Evolutionary conservation across 2,329 filamentous ascomycete genomes (phyloP), one percentile per base, ranked within the genome.

Genomic region (Acephala macrosclerotiorum): DNA sequence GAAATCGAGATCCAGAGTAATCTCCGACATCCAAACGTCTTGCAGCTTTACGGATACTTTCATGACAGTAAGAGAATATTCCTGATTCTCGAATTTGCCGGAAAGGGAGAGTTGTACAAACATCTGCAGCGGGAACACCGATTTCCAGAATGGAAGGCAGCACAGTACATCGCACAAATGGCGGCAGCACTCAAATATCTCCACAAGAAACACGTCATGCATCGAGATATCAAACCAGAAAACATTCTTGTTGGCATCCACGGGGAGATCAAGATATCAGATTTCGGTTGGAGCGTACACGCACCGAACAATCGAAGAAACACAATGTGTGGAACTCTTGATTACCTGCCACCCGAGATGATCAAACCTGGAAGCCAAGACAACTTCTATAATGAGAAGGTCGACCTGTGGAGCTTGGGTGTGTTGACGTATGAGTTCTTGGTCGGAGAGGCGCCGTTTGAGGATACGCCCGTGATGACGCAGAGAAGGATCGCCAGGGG

Each of bases 271-370:
- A 99, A 99, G 80, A 94, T 99, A 75, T 96, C 93, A 4, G 96
- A 99, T 79, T 99, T 98, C 76, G 95, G 96, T 58, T 99, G 96
- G 96, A 96, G 92, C 77, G 96, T 98, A 3, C 96, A 99, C 79
- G 96, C 96, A 5, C 96, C 96, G 33, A 97, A 97, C 80, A 96
- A 95, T 81, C 85, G 96, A 72, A 87, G 96, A 68, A 91, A 94
- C 76, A 99, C 96, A 63, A 94, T 98, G 88, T 99, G 96, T 78
- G 96, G 96, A 69, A 99, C 96, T 20, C 87, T 98, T 49, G 96
- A 99, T 80, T 99, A 99, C 79, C 87, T 99, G 18, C 96, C 96
- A 2, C 96, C 96, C 4, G 96, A 99, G 88, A 99, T 99, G 96
- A 87, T 98, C 79, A 92, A 91, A 79, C 87, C 90, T 3, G 91